Conservation (phyloP, 805 yeast species). For the Metschnikowia cerradonensis region DNA sequence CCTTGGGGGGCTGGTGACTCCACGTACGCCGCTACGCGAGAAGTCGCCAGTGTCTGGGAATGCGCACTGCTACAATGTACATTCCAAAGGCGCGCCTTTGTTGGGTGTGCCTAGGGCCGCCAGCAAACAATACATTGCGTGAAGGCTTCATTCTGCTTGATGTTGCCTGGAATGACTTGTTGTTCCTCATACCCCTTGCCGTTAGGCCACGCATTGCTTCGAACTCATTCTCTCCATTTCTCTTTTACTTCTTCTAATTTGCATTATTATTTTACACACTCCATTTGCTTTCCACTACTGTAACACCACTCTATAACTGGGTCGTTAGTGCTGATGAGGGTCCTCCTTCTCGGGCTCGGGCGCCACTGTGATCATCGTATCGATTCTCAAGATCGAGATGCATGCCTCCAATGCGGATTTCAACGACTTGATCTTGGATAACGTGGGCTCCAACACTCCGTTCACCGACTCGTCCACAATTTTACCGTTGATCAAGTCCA, state of each 20-base stretch:
- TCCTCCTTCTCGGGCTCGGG: slow-evolving; percentile 93
- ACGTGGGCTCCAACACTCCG: slow-evolving; percentile 95
- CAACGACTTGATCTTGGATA: slow-evolving; percentile 86
- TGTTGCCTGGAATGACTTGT: background rate
- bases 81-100: slow-evolving; percentile 2
- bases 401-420: slow-evolving; percentile 98
- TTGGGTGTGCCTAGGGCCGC: slow-evolving; percentile 1
- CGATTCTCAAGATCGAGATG: slow-evolving; percentile 93
- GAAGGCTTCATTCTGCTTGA: background rate
- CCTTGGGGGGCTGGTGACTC: slow-evolving; percentile 7
- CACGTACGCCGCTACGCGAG: slow-evolving; percentile 17
- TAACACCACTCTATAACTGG: background rate
- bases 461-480: slow-evolving; percentile 76
- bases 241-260: background rate
- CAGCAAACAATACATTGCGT: background rate
- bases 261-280: slow-evolving; percentile 4
- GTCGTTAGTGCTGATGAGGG: slow-evolving; percentile 70
- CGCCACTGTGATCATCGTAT: slow-evolving; percentile 95
- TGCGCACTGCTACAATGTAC: background rate
- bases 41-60: slow-evolving; percentile 9
- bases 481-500: slow-evolving; percentile 87
- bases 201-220: background rate
- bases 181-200: background rate
- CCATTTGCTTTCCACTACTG: background rate
- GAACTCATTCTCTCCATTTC: background rate